Base-by-base conservation (phyloP, 1,139 yeast species). In the Yamadazyma sp. region DNA sequence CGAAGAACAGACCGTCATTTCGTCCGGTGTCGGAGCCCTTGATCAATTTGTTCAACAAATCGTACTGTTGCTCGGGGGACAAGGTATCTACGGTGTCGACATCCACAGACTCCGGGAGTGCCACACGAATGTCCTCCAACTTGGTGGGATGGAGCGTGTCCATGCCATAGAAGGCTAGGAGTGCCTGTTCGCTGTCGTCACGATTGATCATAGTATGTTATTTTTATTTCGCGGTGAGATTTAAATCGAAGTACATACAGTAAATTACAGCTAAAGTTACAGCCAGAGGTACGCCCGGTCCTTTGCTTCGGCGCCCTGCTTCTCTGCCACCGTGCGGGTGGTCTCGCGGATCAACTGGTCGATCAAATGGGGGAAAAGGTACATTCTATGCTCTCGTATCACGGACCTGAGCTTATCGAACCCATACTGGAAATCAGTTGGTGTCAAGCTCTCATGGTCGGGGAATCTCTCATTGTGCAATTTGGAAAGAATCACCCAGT, bases 401-500 rank as follows among this genome's bases (percentile, higher is more conserved):
- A 57, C 57, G 2, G 56, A 35, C 35, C 57, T 59, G 58, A 67
- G 56, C 38, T 59, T 64, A 23, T 66, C 72, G 41, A 67, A 68
- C 2, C 61, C 67, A 15, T 55, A 53, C 41, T 57, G 53, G 43
- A 69, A 66, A 47, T 69, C 75, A 2, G 57, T 41, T 2, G 67
- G 53, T 17, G 47, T 50, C 72, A 70, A 64, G 30, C 44, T 42
- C 7, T 42, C 41, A 9, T 38, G 35, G 3, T 35, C 35, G 12
- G 45, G 40, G 10, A 39, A 33, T 22, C 46, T 47, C 11, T 51
- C 48, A 8, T 41, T 34, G 29, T 39, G 40, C 12, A 38, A 14
- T 23, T 38, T 44, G 13, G 48, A 38, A 9, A 51, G 29, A 15
- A 48, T 44, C 21, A 46, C 46, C 94, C 94, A 86, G 52, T 83